Evolutionary conservation across 2,329 filamentous ascomycete genomes (phyloP).

Genomic region (Penicillium olsonii): DNA sequence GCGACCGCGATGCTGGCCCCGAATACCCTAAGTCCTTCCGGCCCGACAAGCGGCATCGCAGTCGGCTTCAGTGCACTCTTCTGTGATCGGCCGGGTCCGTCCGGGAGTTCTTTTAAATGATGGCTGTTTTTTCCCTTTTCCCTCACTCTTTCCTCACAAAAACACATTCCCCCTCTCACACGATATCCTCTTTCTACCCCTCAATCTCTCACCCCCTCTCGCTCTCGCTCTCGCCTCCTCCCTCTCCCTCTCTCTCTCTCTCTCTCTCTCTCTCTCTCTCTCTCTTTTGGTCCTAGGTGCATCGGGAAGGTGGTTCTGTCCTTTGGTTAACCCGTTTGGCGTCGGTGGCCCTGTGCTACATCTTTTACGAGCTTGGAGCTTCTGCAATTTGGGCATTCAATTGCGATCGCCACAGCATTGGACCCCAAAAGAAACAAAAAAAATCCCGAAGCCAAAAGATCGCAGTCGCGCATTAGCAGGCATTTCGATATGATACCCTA

Average conservation of each 20-base stretch:
- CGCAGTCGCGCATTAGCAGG: slow-evolving; percentile 43
- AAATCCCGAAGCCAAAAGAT: slow-evolving; percentile 28
- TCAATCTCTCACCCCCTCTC: background rate
- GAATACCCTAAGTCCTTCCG: slow-evolving; percentile 44
- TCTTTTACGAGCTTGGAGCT: background rate
- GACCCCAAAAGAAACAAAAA: slow-evolving; percentile 20
- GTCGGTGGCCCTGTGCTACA: slow-evolving; percentile 20
- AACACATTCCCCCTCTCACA: too few relatives aligned
- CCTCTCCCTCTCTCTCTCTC: background rate
- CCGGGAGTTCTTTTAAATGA: slow-evolving; percentile 12
- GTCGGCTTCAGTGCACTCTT: slow-evolving; percentile 39
- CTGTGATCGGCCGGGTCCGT: slow-evolving; percentile 33
- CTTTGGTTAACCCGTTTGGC: slow-evolving; percentile 29
- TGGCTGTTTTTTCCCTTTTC: slow-evolving; percentile 13
- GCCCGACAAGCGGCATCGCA: slow-evolving; percentile 42
- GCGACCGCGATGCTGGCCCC: slow-evolving; percentile 39
- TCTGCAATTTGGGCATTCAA: background rate
- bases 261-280: background rate
- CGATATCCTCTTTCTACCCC: background rate
- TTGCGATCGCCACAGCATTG: slow-evolving; percentile 8
- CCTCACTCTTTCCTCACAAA: background rate
- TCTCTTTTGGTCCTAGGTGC: slow-evolving; percentile 27
- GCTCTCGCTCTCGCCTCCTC: background rate
- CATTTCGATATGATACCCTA: slow-evolving; percentile 48
- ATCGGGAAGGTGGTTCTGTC: slow-evolving; percentile 29